Evolutionary conservation across 805 yeast species (phyloP), one percentile per base, ranked within the genome.

Genomic region (baker's yeast (Saccharomyces cerevisiae)): DNA sequence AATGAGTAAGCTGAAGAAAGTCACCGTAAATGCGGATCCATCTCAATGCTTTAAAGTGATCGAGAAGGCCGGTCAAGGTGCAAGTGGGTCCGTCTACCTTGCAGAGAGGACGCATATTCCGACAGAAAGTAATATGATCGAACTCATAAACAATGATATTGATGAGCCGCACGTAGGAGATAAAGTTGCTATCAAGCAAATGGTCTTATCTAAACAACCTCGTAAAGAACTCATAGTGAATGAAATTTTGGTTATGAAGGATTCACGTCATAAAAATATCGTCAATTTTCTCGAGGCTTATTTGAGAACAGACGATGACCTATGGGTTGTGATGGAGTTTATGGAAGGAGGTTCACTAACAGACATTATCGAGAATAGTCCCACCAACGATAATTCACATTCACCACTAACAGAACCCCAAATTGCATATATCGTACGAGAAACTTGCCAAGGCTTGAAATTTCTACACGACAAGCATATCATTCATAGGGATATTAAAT

Each of bases 271-370:
- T 72, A 85, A 87, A 57, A 94, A 94, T 68, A 94, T 94, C 71
- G 99, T 94, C 55, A 94, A 92, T 69, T 94, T 89, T 71, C 73
- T 94, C 56, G 98, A 92, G 66, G 89, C 97, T 0, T 95, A 89
- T 65, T 73, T 92, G 58, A 79, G 90, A 53, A 89, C 89, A 3
- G 76, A 78, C 50, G 79, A 81, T 55, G 97, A 94, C 65, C 76
- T 94, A 56, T 92, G 98, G 97, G 99, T 94, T n/a, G 87, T 95
- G 31, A 94, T 94, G 99, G 99, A 94, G 71, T 95, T 84, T 69
- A 94, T 94, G 99, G 97, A 95, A 73, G 99, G 99, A 53, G 99
- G 99, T 1, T 87, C 97, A 4, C 75, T 94, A 61, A 94, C 98
- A 0, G 99, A 94, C 73, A 88, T 95, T 46, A 91, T 95, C 65